Conservation (phyloP, 2,329 filamentous ascomycete genomes). For the Spiromastix sp. region DNA sequence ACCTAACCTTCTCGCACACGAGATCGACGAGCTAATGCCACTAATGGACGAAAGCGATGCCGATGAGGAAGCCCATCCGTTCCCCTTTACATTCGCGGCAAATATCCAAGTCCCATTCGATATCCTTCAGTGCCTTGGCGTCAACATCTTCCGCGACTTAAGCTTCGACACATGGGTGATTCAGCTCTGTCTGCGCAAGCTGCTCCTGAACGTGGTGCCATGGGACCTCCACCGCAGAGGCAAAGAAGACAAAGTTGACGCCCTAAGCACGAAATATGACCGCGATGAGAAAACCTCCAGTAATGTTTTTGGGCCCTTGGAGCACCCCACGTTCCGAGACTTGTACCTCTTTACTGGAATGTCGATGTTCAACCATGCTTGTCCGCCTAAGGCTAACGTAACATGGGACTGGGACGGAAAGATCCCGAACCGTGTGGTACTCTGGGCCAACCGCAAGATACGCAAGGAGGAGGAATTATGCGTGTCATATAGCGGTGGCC, state of each 20-base stretch:
- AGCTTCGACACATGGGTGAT: slow-evolving; percentile 29
- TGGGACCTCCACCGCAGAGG: slow-evolving; percentile 17
- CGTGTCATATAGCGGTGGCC: slow-evolving; percentile 5
- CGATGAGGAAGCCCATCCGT: slow-evolving; percentile 9
- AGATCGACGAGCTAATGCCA: slow-evolving; percentile 25
- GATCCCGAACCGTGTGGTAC: slow-evolving; percentile 20
- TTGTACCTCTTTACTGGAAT: slow-evolving; percentile 24
- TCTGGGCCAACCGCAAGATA: slow-evolving; percentile 19
- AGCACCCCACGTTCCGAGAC: slow-evolving; percentile 17
- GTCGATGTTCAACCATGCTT: slow-evolving; percentile 23
- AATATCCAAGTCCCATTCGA: slow-evolving; percentile 29
- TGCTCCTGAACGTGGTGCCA: slow-evolving; percentile 21
- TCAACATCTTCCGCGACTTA: slow-evolving; percentile 28
- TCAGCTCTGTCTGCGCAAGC: slow-evolving; percentile 23
- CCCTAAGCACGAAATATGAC: slow-evolving; percentile 7
- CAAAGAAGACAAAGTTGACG: slow-evolving; percentile 3
- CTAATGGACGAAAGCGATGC: slow-evolving; percentile 13
- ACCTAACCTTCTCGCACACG: slow-evolving; percentile 21
- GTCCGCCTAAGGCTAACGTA: slow-evolving; percentile 15
- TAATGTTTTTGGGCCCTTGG: background rate
- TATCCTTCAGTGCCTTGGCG: slow-evolving; percentile 23
- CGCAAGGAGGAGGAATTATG: slow-evolving; percentile 17
- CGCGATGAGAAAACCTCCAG: slow-evolving; percentile 8
- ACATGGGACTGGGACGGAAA: slow-evolving; percentile 19
- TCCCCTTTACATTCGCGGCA: slow-evolving; percentile 24